These are phyloP conservation scores for Agaricus subrufescens DNA, from an alignment of 768 basidiomycete genomes.

Conservation along the genomic window DNA sequence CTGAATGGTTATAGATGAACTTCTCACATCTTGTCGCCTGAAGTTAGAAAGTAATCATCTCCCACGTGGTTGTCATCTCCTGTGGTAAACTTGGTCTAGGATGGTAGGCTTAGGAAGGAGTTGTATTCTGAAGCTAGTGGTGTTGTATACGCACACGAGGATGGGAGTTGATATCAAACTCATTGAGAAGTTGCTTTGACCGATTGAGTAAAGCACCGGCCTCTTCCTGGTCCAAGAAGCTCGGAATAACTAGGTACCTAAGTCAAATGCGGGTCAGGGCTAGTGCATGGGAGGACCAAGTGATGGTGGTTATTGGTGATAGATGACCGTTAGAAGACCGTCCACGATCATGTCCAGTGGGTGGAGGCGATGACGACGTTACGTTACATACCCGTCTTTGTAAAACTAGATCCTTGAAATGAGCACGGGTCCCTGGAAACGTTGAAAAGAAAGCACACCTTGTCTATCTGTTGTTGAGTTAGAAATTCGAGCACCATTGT, in stretches of 20 bases:
- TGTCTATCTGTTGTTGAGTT: constrained; percentile 50
- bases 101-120: not conserved
- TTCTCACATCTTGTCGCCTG: constrained; percentile 82
- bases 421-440: not conserved
- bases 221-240: constrained; percentile 61
- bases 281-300: not conserved
- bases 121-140: not conserved
- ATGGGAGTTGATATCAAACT: constrained; percentile 74
- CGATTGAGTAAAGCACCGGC: constrained; percentile 58
- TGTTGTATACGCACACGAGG: constrained; percentile 54
- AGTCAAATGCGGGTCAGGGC: not conserved
- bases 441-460: constrained; percentile 31
- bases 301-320: not conserved
- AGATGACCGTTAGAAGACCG: not conserved
- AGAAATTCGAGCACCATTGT: constrained; percentile 35
- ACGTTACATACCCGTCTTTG: constrained; percentile 23
- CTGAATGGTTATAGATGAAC: not conserved
- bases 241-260: constrained; percentile 77
- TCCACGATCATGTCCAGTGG: not conserved
- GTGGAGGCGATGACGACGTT: not conserved
- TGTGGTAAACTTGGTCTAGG: constrained; percentile 87
- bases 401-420: constrained; percentile 19
- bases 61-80: constrained; percentile 74
- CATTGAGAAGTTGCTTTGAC: constrained; percentile 72
- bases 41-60: constrained; percentile 89